phyloP scores from a whole-genome alignment of 75 land plant species.

The Azolla pinnata region DNA sequence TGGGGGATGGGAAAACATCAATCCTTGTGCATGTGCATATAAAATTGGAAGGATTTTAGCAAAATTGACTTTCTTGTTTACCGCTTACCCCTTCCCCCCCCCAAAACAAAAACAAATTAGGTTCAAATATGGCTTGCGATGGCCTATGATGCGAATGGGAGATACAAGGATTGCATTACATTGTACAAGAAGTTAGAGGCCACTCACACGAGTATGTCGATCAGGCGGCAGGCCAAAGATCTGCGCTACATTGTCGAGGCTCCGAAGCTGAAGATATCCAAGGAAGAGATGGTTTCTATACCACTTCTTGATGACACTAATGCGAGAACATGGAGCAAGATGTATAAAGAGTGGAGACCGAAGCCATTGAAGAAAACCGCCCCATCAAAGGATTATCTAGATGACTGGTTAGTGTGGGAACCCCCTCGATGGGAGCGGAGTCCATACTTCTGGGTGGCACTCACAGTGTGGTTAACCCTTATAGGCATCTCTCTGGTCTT shows the following conservation, averaged over 20 bases:
- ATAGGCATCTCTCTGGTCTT: conserved; percentile 62
- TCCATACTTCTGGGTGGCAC: conserved; percentile 63
- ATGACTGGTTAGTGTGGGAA: conserved; percentile 69
- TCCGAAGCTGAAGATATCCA: conserved; percentile 84
- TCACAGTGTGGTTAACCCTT: conserved; percentile 66
- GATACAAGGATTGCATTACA: conserved; percentile 78
- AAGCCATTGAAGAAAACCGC: conserved; percentile 32
- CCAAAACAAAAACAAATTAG: conserved; percentile 42
- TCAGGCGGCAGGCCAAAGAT: conserved; percentile 79
- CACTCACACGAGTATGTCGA: conserved; percentile 57
- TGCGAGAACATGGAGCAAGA: conserved; percentile 72
- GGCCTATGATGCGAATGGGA: conserved; percentile 95
- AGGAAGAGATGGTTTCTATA: conserved; percentile 92
- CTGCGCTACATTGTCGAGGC: conserved; percentile 94
- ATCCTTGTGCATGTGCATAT: no score
- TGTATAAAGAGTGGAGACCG: conserved; percentile 35
- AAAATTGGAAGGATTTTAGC: no score
- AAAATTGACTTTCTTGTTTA: not conserved
- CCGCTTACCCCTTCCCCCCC: not conserved
- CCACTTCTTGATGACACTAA: conserved; percentile 61
- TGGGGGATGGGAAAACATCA: no score
- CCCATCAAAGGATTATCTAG: conserved; percentile 46
- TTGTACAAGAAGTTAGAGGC: conserved; percentile 65
- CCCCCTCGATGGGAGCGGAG: conserved; percentile 76
- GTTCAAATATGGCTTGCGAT: conserved; percentile 98